Conservation (phyloP, 768 basidiomycete species). For the Tulasnella sp. region DNA sequence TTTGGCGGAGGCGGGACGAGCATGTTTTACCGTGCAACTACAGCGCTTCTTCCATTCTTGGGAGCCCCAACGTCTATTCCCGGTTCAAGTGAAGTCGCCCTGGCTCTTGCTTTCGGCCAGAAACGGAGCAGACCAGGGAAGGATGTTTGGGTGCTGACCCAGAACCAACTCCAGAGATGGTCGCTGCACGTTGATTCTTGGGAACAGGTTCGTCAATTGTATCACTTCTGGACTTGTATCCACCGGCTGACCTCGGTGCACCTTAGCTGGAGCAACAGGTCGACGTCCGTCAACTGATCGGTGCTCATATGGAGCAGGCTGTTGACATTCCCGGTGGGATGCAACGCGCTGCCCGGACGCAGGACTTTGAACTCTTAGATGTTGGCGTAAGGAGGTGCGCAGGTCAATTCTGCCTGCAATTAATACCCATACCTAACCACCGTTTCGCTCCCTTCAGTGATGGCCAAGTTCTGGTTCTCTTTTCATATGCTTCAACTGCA, state of each 20-base stretch:
- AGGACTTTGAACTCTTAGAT: conserved; percentile 15
- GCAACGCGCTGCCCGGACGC: background rate
- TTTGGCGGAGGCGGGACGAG: conserved; percentile 2
- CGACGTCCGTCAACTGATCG: background rate
- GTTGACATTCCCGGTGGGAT: background rate
- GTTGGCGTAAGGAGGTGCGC: conserved; percentile 11
- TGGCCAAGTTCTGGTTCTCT: conserved; percentile 12
- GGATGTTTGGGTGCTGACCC: conserved; percentile 23
- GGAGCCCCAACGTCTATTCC: background rate
- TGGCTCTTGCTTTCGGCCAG: conserved; percentile 18
- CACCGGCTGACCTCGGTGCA: background rate
- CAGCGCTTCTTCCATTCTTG: conserved; percentile 13
- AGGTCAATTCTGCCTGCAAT: background rate
- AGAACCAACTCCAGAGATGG: conserved; percentile 27
- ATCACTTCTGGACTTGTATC: too few species aligned
- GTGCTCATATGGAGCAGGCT: background rate
- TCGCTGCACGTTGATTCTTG: conserved; percentile 21
- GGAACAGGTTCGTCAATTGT: conserved; percentile 22
- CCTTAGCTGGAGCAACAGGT: conserved; percentile 1
- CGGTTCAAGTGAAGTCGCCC: background rate
- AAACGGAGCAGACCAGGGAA: background rate
- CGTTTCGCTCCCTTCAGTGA: background rate
- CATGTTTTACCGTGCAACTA: background rate
- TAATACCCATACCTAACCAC: too few species aligned
- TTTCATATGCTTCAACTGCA: background rate